Conservation (phyloP, 805 yeast genomes). For the Candida ponderosae region DNA sequence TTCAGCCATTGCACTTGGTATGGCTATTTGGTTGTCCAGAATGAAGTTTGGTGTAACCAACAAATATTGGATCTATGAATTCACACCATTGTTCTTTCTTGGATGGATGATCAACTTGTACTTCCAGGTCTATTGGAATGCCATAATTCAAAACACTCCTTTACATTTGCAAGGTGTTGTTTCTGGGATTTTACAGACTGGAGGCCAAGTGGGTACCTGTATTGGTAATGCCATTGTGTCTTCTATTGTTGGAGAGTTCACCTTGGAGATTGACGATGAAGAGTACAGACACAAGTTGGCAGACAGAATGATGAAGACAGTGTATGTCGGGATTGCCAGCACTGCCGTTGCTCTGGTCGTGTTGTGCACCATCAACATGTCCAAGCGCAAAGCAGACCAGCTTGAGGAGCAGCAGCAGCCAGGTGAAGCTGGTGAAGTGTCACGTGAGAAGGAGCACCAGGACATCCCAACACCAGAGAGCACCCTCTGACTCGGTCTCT, state of each 20-base stretch:
- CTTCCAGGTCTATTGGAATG: slow-evolving; percentile 25
- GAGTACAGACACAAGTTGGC: slow-evolving; percentile 2
- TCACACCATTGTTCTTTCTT: slow-evolving; percentile 16
- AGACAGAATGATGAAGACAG: not conserved
- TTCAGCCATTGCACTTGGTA: slow-evolving; percentile 8
- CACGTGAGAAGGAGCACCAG: too few relatives aligned
- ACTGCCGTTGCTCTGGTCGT: not conserved
- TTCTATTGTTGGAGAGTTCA: slow-evolving; percentile 20
- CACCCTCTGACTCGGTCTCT: too few relatives aligned
- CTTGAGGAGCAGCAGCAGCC: too few relatives aligned
- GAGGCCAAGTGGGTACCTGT: slow-evolving; percentile 26
- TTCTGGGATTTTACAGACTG: slow-evolving; percentile 27
- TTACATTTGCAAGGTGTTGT: slow-evolving; percentile 31
- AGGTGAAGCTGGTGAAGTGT: too few relatives aligned
- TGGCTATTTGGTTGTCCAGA: slow-evolving; percentile 19
- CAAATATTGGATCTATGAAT: slow-evolving; percentile 23
- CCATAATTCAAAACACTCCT: slow-evolving; percentile 26
- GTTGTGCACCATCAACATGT: not conserved
- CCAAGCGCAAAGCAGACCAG: not conserved
- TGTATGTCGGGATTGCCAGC: not conserved
- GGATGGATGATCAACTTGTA: slow-evolving; percentile 23
- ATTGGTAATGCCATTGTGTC: slow-evolving; percentile 21
- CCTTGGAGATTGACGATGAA: not conserved
- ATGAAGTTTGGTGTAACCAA: slow-evolving; percentile 8
- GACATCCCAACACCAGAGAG: too few relatives aligned